phyloP scores from a whole-genome alignment of 1,284 basidiomycete species.

The Cryptococcus sp. region DNA sequence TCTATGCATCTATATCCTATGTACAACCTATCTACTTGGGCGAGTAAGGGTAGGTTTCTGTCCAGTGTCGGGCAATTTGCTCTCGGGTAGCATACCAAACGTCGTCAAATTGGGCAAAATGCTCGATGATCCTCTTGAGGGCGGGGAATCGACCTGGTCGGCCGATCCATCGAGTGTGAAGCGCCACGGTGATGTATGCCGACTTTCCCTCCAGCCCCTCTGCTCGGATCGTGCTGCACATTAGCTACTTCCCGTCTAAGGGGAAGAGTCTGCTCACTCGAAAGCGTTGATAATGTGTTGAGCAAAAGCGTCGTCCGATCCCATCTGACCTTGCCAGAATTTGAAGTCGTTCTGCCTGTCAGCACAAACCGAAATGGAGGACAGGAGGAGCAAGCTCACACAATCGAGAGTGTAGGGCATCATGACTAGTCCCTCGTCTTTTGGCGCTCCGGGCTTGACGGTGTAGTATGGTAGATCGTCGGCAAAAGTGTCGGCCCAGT shows the following conservation, averaged over 20 bases:
- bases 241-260: not conserved
- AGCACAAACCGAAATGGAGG: not conserved
- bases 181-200: conserved; percentile 32
- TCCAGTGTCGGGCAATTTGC: conserved; percentile 45
- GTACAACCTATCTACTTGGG: conserved; percentile 1
- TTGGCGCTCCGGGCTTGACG: conserved; percentile 14
- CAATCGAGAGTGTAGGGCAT: conserved; percentile 31
- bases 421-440: conserved; percentile 23
- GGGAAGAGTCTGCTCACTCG: conserved; percentile 9
- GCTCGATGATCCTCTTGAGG: conserved; percentile 44
- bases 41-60: conserved; percentile 14
- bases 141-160: conserved; percentile 45
- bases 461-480: conserved; percentile 35
- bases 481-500: conserved; percentile 30
- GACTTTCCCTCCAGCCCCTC: conserved; percentile 32
- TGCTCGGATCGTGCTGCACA: conserved; percentile 23
- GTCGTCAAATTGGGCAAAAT: conserved; percentile 40
- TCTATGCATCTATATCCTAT: no score
- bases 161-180: conserved; percentile 42
- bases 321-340: conserved; percentile 28
- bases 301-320: conserved; percentile 29
- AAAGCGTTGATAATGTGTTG: conserved; percentile 31
- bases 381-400: conserved; percentile 7
- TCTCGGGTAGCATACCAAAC: conserved; percentile 48
- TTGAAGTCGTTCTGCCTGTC: conserved; percentile 23